Base-by-base conservation (phyloP, 2,329 filamentous ascomycete species). In the Trichothecium roseum region DNA sequence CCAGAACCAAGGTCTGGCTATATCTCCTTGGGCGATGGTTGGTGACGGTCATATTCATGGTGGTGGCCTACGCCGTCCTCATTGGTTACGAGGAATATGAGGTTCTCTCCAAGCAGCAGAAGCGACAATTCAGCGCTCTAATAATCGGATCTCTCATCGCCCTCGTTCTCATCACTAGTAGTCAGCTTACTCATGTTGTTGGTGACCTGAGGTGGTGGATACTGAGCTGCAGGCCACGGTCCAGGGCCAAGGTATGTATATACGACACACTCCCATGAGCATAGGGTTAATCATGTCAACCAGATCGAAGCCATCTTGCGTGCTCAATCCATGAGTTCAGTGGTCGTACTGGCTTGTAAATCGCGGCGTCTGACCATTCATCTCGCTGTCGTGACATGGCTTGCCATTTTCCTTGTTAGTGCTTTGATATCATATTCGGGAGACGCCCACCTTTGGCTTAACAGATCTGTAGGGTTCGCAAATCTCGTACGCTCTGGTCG, bases 131-230 rank as follows among this genome's bases (percentile, higher is more conserved):
- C 42, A 68, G 67, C 37, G 49, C 59, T 0, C 41, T 65, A n/a
- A 59, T 66, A 15, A 63, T 63, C 1, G 63, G 55, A 0, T 48
- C 67, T 5, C 59, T 59, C 32, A 65, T 68, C 22, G 44, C 50
- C 1, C 46, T 67, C 14, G 59, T 61, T 37, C 42, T 68, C 33
- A 60, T 60, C 32, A 56, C 66, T 29, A 55, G 59, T 3, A 62
- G 53, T 41, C 55, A 56, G 6, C 51, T 69, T 16, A 64, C 64
- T 38, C 55, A 54, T 18, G 61, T 66, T 54, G 57, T 62, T 4
- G 45, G 53, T 12, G 62, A 65, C 39, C 47, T 65, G 40, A 52
- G 64, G n/a, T 68, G 64, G 62, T 64, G 60, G 49, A 56, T 68
- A 18, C 43, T 69, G 29, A 57, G 54, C 38, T 46, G 50, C 8